Evolutionary conservation across 257 asterid genomes (phyloP), one percentile per base, ranked within the genome.

Genomic region (Primulina huaijiensis): DNA sequence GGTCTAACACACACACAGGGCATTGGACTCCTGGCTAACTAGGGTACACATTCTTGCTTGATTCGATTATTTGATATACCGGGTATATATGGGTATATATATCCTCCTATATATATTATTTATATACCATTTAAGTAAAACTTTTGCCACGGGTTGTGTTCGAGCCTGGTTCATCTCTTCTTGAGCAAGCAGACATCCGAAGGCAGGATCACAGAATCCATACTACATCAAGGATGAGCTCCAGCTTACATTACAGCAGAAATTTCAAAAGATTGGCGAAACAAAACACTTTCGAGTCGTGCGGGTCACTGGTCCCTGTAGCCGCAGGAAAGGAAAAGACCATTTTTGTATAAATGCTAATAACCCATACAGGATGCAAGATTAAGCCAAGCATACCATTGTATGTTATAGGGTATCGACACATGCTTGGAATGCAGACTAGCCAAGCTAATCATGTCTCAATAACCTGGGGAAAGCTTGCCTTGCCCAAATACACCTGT

Each of bases 401-500:
- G 43, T 23, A 70, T 34, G 59, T 73, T 35, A 43, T 35, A 43
- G 61, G 61, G 69, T 25, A 68, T 59, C 53, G 30, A 40, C 34
- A 21, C 58, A 70, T 67, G 40, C 79, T 33, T 27, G 34, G 33
- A 46, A 71, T 50, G 43, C 65, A 65, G 62, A 62, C 69, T 62
- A 38, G 83, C 79, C 72, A 31, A 69, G 78, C 82, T 71, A 7
- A 6, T 83, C 80, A 90, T n/a, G 95, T 88, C 56, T 82, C 87
- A 38, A 90, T 70, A 53, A 74, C 72, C 72, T 65, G 77, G 62
- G 96, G 86, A 68, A 88, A 88, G 70, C 65, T 62, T 5, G 92
- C 87, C 74, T 86, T 86, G 77, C 99, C 97, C 38, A 81, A 78
- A 78, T 85, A 93, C 55, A 93, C 97, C 67, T 74, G 96, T 37